These are phyloP conservation scores for Huntiella decipiens DNA, from an alignment of 2,329 filamentous ascomycete species.

Conservation along the genomic window DNA sequence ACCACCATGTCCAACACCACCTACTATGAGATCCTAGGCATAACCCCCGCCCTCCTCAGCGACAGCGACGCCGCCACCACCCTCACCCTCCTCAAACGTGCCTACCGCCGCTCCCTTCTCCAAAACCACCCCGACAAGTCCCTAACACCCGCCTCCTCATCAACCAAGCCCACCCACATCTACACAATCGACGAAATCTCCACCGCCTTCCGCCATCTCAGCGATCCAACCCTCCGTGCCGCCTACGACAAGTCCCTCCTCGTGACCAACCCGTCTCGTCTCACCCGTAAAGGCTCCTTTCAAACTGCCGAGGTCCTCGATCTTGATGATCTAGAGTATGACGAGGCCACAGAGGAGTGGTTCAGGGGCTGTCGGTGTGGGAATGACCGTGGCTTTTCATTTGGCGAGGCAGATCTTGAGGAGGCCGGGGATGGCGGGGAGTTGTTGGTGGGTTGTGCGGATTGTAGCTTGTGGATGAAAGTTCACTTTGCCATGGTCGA, in stretches of 20 bases:
- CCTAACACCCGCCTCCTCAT: background rate
- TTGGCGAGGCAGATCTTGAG: constrained; percentile 40
- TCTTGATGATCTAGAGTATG: constrained; percentile 42
- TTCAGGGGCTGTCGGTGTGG: constrained; percentile 43
- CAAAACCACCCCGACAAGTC: constrained; percentile 46
- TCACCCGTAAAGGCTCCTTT: constrained; percentile 22
- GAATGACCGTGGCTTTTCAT: constrained; percentile 39
- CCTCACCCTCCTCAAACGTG: constrained; percentile 31
- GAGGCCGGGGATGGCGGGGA: constrained; percentile 38
- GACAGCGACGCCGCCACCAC: constrained; percentile 24
- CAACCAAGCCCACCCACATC: constrained; percentile 3
- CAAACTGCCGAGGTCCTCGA: constrained; percentile 46
- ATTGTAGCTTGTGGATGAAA: constrained; percentile 47
- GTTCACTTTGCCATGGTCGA: constrained; percentile 42
- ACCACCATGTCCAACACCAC: constrained; percentile 20
- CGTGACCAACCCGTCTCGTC: constrained; percentile 13
- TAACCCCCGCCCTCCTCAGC: constrained; percentile 30
- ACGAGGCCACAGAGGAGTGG: constrained; percentile 31
- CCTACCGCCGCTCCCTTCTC: constrained; percentile 46
- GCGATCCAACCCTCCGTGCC: constrained; percentile 26
- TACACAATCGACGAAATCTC: constrained; percentile 47
- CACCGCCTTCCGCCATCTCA: constrained; percentile 37
- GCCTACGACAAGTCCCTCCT: constrained; percentile 35
- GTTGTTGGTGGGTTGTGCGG: constrained; percentile 43
- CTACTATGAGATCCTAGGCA: constrained; percentile 41